A percentile compares a stretch with the other conserved stretches of the same genome.
phyloP scores from a whole-genome alignment of 768 basidiomycete species.

The Lactarius pseudohatsudake region DNA sequence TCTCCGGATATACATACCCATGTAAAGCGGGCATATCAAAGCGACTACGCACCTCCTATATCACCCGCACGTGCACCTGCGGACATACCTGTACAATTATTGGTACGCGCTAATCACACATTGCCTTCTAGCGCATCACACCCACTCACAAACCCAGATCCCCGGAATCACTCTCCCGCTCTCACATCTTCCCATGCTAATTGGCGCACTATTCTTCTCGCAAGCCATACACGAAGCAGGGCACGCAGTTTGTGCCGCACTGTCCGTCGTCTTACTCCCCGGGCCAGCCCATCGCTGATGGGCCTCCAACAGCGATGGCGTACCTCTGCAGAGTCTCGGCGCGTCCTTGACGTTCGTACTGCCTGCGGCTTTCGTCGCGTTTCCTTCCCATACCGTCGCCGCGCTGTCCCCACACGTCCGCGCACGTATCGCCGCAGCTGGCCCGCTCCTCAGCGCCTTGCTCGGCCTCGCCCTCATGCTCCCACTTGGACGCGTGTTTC shows the following conservation, averaged over 20 bases:
- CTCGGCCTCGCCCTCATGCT: conserved; percentile 51
- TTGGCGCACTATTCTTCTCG: conserved; percentile 57
- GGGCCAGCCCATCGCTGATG: background rate
- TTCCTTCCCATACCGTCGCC: conserved; percentile 47
- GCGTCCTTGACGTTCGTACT: conserved; percentile 59
- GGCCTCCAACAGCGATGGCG: conserved; percentile 49
- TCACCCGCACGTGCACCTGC: background rate
- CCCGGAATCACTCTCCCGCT: conserved; percentile 82
- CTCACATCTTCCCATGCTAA: conserved; percentile 63
- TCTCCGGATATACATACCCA: conserved; percentile 1
- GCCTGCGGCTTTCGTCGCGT: conserved; percentile 73
- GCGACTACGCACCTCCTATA: conserved; percentile 7
- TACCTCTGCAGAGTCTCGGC: conserved; percentile 63
- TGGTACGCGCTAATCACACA: conserved; percentile 20
- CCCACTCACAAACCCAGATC: conserved; percentile 46
- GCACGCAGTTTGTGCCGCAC: conserved; percentile 72
- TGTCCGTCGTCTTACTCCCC: conserved; percentile 46
- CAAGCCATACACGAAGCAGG: conserved; percentile 82
- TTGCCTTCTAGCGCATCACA: background rate
- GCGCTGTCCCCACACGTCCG: conserved; percentile 44
- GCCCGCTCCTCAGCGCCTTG: conserved; percentile 76
- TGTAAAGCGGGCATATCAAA: conserved; percentile 11
- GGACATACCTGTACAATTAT: conserved; percentile 20
- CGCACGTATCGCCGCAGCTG: conserved; percentile 66
- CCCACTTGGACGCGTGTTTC: conserved; percentile 22